phyloP scores from a whole-genome alignment of 2,329 filamentous ascomycete genomes.

The Trichoderma oligosporum region DNA sequence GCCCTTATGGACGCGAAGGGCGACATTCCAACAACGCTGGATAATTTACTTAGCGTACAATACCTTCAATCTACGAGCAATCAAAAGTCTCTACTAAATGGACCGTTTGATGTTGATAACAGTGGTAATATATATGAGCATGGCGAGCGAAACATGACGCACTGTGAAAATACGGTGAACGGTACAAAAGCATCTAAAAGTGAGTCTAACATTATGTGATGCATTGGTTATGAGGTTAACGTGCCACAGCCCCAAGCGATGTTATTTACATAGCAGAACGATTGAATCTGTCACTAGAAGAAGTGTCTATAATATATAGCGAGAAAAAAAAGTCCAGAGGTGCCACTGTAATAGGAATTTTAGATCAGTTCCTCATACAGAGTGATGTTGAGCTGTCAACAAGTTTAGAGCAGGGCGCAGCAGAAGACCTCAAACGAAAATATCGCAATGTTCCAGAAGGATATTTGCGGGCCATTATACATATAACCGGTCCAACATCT shows the following conservation, averaged over 20 bases:
- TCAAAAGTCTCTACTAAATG: constrained; percentile 73
- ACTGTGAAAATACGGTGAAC: background rate
- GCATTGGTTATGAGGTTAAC: background rate
- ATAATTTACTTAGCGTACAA: constrained; percentile 74
- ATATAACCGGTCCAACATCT: constrained; percentile 36
- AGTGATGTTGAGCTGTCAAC: constrained; percentile 33
- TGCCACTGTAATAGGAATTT: constrained; percentile 39
- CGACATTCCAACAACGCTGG: constrained; percentile 67
- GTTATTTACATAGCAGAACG: constrained; percentile 44
- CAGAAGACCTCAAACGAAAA: constrained; percentile 36
- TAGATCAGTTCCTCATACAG: constrained; percentile 42
- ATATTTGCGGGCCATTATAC: constrained; percentile 43
- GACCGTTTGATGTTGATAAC: constrained; percentile 60
- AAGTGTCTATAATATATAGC: constrained; percentile 41
- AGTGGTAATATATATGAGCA: background rate
- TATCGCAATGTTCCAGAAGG: constrained; percentile 42
- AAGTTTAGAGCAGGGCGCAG: constrained; percentile 29
- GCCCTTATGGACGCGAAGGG: constrained; percentile 64
- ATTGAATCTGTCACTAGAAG: constrained; percentile 39
- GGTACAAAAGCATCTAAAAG: constrained; percentile 23
- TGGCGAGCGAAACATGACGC: background rate
- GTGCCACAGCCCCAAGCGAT: constrained; percentile 35
- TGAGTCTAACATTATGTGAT: constrained; percentile 22
- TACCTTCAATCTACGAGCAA: constrained; percentile 67
- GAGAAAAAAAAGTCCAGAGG: constrained; percentile 38